Conservation (phyloP, 2,329 filamentous ascomycete genomes). For the Hirsutella thompsonii region DNA sequence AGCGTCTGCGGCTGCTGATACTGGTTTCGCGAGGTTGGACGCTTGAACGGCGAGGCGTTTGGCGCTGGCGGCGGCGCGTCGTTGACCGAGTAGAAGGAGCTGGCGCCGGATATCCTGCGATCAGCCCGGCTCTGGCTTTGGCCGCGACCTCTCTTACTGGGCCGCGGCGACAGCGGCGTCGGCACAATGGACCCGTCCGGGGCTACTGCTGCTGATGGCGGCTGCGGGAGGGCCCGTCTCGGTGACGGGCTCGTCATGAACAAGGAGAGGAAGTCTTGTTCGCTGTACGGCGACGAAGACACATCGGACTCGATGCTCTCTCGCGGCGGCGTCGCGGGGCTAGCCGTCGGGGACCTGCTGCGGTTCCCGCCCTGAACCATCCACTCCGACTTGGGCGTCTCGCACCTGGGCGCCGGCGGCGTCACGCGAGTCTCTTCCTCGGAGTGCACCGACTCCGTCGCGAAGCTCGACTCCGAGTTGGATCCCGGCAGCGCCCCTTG, state of each 20-base stretch:
- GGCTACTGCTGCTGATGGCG: slow-evolving; percentile 13
- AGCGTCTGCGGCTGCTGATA: slow-evolving; percentile 12
- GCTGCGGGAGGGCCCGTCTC: slow-evolving; percentile 15
- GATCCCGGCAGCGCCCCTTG: not conserved
- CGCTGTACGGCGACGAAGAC: slow-evolving; percentile 19
- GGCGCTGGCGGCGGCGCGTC: slow-evolving; percentile 7
- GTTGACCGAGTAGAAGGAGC: slow-evolving; percentile 14
- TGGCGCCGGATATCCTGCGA: slow-evolving; percentile 11
- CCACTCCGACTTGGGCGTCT: slow-evolving; percentile 6
- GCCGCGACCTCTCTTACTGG: slow-evolving; percentile 4
- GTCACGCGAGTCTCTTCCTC: not conserved
- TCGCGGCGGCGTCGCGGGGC: slow-evolving; percentile 3
- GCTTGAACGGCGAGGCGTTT: slow-evolving; percentile 10
- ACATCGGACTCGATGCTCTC: slow-evolving; percentile 6
- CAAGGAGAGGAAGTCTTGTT: slow-evolving; percentile 19
- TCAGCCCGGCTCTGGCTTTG: slow-evolving; percentile 2
- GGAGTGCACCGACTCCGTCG: slow-evolving; percentile 12
- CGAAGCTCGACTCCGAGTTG: slow-evolving; percentile 12
- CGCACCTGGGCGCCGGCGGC: slow-evolving; percentile 6
- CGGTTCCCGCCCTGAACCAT: not conserved
- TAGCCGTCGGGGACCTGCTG: slow-evolving; percentile 5
- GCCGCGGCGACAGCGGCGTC: slow-evolving; percentile 15
- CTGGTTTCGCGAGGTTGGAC: slow-evolving; percentile 7
- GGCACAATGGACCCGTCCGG: slow-evolving; percentile 15
- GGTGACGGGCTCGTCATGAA: slow-evolving; percentile 11